A percentile compares a stretch with the other conserved stretches of the same genome.
Evolutionary conservation across 169 alveolate species (phyloP).

Genomic region (Pseudocohnilembus persalinus): DNA sequence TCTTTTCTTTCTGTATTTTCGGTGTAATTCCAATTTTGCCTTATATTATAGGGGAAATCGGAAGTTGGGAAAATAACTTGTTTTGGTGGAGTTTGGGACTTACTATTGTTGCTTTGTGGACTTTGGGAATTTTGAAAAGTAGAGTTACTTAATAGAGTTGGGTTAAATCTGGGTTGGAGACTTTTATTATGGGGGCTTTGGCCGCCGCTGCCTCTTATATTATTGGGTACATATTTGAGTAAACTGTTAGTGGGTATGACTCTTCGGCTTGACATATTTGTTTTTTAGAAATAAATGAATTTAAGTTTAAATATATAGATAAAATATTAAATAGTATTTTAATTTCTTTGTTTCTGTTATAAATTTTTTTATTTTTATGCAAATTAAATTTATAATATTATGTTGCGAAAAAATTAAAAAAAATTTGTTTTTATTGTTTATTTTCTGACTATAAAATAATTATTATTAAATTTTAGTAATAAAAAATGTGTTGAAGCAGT

Average conservation of each 20-base stretch:
- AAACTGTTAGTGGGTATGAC: not conserved
- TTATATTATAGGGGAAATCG: slow-evolving; percentile 27
- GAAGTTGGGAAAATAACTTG: not conserved
- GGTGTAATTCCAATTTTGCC: slow-evolving; percentile 47
- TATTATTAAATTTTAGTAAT: too few species aligned
- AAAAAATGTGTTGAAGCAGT: too few species aligned
- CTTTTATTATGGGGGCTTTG: slow-evolving; percentile 22
- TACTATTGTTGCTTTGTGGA: slow-evolving; percentile 25
- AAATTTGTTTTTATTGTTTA: too few species aligned
- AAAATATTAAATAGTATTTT: too few species aligned
- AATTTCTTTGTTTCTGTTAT: too few species aligned
- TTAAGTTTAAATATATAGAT: too few species aligned
- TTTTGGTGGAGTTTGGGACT: slow-evolving; percentile 20
- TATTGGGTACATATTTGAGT: slow-evolving; percentile 38
- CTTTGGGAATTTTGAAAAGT: slow-evolving; percentile 35
- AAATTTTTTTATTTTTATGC: too few species aligned
- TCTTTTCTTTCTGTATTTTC: slow-evolving; percentile 34
- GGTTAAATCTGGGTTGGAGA: slow-evolving; percentile 43
- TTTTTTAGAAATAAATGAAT: too few species aligned
- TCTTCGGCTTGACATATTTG: too few species aligned
- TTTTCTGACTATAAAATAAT: too few species aligned
- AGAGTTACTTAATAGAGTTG: slow-evolving; percentile 31
- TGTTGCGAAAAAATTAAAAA: too few species aligned
- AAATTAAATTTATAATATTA: too few species aligned
- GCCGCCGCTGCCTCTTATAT: slow-evolving; percentile 46